Base-by-base conservation (phyloP, 306 rosid genomes). In the Cucumis cinereus region DNA sequence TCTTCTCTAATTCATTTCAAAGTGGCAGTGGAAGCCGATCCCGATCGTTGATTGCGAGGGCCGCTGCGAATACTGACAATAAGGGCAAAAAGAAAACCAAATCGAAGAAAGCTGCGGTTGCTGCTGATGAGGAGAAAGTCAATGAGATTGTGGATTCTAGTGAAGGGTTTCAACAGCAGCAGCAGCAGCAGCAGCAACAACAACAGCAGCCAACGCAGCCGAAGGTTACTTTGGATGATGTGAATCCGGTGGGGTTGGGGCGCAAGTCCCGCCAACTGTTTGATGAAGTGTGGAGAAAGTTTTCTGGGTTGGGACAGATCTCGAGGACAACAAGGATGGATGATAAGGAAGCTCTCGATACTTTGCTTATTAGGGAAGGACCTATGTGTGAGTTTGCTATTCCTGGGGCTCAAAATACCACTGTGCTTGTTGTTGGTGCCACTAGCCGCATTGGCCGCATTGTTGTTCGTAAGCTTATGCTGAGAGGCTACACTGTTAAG, bases 281-380 rank as follows among this genome's bases (percentile, higher is more conserved):
- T 58, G 97, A 93, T 67, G 96, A 93, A 76, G 93, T 91, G 30
- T 93, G 98, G 98, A 86, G 98, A 76, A 93, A 93, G 81, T 93
- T 93, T 85, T 91, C 96, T 2, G 96, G 89, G 35, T 84, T 93
- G 60, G 98, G 98, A 19, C 98, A 93, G 87, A 93, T 93, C 33
- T 93, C 98, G 0, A 81, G 98, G 84, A 90, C 96, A 0, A 89
- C 87, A 13, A 82, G 91, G 9, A 58, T 90, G 4, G 96, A 89
- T 77, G 97, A 90, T 78, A 64, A 79, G 57, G 98, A 89, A 8
- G 82, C 92, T 12, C 91, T 91, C 8, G 97, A 90, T 24, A 89
- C 96, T 6, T 88, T 91, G 77, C 94, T 93, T 30, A 85, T 90
- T 9, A 85, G 93, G 72, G 97, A 90, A 61, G 97, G 97, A 0